Evolutionary conservation across 106 monocot species (phyloP).

Genomic region (Dendrobium catenatum): DNA sequence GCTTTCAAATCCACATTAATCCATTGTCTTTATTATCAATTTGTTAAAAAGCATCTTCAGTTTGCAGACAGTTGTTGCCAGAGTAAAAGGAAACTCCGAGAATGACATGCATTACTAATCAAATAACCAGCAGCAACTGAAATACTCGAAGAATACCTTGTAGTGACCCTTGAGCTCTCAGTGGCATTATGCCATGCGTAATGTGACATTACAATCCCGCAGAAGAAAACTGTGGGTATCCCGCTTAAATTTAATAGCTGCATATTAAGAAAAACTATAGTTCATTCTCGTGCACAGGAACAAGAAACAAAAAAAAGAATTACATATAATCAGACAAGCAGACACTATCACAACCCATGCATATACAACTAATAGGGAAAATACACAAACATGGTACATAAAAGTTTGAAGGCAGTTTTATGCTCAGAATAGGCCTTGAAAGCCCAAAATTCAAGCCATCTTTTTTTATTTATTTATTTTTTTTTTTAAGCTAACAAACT

Average conservation of each 20-base stretch:
- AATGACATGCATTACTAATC: not conserved
- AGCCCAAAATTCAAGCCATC: too few relatives aligned
- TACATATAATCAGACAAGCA: too few relatives aligned
- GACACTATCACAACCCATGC: too few relatives aligned
- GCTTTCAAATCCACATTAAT: too few relatives aligned
- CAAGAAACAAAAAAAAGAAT: too few relatives aligned
- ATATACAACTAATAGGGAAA: too few relatives aligned
- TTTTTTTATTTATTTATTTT: too few relatives aligned
- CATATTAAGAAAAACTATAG: not conserved
- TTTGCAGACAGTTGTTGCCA: not conserved
- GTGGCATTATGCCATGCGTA: slow-evolving; percentile 85
- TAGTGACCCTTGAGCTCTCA: slow-evolving; percentile 69
- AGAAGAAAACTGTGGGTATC: slow-evolving; percentile 85
- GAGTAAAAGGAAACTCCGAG: not conserved
- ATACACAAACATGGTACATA: too few relatives aligned
- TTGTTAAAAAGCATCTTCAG: not conserved
- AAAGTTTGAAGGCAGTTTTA: too few relatives aligned
- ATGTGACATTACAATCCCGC: slow-evolving; percentile 93
- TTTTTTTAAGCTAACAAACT: too few relatives aligned
- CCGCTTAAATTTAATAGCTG: slow-evolving; percentile 78
- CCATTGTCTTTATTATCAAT: not conserved
- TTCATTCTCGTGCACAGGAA: not conserved
- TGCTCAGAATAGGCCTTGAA: too few relatives aligned
- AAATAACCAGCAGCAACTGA: not conserved
- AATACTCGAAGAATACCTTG: slow-evolving; percentile 33